These are phyloP conservation scores for Phytophthora tubulina DNA, from an alignment of 352 stramenopile species.

Conservation along the genomic window DNA sequence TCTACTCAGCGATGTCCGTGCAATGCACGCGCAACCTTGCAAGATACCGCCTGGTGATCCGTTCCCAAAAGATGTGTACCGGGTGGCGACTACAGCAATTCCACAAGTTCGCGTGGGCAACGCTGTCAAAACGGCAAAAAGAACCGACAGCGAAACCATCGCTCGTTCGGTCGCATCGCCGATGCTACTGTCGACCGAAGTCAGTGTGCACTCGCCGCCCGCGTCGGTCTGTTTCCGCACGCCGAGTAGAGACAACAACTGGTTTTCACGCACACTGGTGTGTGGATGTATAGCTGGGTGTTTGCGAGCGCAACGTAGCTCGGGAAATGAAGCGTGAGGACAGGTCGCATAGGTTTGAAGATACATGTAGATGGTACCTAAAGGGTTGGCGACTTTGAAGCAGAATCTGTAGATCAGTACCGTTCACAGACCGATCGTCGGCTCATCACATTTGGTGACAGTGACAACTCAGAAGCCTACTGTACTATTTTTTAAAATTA, in stretches of 20 bases:
- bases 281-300: slow-evolving; percentile 1
- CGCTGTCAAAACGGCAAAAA: slow-evolving; percentile 17
- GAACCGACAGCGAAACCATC: slow-evolving; percentile 25
- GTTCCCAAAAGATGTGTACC: slow-evolving; percentile 16
- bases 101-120: background rate
- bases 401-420: too few species aligned
- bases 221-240: too few species aligned
- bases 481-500: too few species aligned
- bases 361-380: too few species aligned
- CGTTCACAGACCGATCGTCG: too few species aligned
- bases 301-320: background rate
- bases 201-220: too few species aligned
- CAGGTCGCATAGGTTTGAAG: too few species aligned
- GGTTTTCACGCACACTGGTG: background rate
- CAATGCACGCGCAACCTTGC: slow-evolving; percentile 11
- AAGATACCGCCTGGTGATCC: slow-evolving; percentile 15
- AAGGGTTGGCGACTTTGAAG: too few species aligned
- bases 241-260: background rate
- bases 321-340: background rate
- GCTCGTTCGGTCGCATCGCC: background rate
- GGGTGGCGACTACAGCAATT: slow-evolving; percentile 32
- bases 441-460: too few species aligned
- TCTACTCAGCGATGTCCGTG: background rate
- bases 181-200: background rate
- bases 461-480: too few species aligned